Evolutionary conservation across 257 asterid species (phyloP).

Genomic region (Schizonepeta tenuifolia): DNA sequence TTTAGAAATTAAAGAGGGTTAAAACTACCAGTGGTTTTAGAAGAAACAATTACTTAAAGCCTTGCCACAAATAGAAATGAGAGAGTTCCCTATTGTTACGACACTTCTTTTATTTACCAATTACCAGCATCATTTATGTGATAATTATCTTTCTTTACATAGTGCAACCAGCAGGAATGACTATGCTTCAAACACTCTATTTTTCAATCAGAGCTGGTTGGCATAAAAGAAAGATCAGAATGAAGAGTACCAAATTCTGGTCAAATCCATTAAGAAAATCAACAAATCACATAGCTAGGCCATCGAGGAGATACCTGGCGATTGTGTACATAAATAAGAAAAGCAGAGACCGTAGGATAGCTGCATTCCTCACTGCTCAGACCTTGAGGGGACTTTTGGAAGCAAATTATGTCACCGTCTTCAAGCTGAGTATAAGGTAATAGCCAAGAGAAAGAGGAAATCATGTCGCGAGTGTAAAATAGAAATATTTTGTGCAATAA

Average conservation of each 20-base stretch:
- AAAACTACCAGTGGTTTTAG: slow-evolving; percentile 13
- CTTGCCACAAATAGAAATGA: not conserved
- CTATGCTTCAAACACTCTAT: not conserved
- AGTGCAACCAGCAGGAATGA: slow-evolving; percentile 9
- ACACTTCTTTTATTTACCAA: not conserved
- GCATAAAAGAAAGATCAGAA: slow-evolving; percentile 3
- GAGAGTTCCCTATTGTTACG: not conserved
- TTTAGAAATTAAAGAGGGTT: not conserved
- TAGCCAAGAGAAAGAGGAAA: slow-evolving; percentile 24
- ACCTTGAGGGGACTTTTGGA: slow-evolving; percentile 61
- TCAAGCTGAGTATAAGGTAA: slow-evolving; percentile 55
- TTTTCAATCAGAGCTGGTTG: not conserved
- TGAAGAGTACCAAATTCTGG: slow-evolving; percentile 11
- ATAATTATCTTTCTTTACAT: slow-evolving; percentile 9
- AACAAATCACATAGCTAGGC: slow-evolving; percentile 21
- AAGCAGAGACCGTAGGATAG: slow-evolving; percentile 71
- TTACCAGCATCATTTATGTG: slow-evolving; percentile 1
- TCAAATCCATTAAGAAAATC: slow-evolving; percentile 8
- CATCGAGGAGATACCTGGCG: slow-evolving; percentile 58
- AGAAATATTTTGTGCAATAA: slow-evolving; percentile 4
- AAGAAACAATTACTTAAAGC: slow-evolving; percentile 4
- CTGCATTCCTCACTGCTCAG: slow-evolving; percentile 53
- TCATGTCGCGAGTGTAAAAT: not conserved
- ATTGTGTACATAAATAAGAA: slow-evolving; percentile 75
- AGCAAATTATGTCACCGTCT: slow-evolving; percentile 83